Evolutionary conservation across 768 basidiomycete genomes (phyloP), one percentile per base, ranked within the genome.

Genomic region (Tricholoma sp.): DNA sequence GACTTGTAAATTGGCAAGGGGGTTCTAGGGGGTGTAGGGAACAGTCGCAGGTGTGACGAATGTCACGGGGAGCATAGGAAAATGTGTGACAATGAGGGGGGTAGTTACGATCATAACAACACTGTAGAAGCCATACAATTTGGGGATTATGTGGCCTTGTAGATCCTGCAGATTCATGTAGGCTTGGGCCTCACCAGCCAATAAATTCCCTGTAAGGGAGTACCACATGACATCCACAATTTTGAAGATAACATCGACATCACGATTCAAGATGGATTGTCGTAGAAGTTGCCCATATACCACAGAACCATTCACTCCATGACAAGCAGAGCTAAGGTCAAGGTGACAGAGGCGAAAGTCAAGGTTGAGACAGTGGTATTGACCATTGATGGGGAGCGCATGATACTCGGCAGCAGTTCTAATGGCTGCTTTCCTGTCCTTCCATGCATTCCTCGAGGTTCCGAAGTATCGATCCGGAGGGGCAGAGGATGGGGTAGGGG

Each of bases 81-180:
- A n/a, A n/a, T n/a, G n/a, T n/a, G n/a, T n/a, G n/a, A n/a, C n/a
- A n/a, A n/a, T n/a, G n/a, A n/a, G n/a, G n/a, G n/a, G n/a, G n/a
- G n/a, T n/a, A n/a, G n/a, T n/a, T n/a, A n/a, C n/a, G n/a, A n/a
- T n/a, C n/a, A n/a, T n/a, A n/a, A n/a, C n/a, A n/a, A n/a, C n/a
- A n/a, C 49, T 43, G 50, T 60, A 64, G 34, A 60, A 60, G 35
- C 63, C 61, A 54, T 54, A 39, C 50, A 63, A 19, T 58, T 19
- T 64, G 24, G 61, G 63, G 39, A 63, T 47, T 9, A 47, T 14
- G 3, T 47, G 10, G 6, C 45, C 45, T 47, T 64, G 45, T 8
- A 47, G 41, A 43, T 21, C 19, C 8, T 43, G n/a, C 41, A 43
- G 41, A 43, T 12, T 14, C 5, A 8, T 19, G 7, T 43, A 43